Conservation (phyloP, 2,329 filamentous ascomycete species). For the Furcasterigmium furcatum region DNA sequence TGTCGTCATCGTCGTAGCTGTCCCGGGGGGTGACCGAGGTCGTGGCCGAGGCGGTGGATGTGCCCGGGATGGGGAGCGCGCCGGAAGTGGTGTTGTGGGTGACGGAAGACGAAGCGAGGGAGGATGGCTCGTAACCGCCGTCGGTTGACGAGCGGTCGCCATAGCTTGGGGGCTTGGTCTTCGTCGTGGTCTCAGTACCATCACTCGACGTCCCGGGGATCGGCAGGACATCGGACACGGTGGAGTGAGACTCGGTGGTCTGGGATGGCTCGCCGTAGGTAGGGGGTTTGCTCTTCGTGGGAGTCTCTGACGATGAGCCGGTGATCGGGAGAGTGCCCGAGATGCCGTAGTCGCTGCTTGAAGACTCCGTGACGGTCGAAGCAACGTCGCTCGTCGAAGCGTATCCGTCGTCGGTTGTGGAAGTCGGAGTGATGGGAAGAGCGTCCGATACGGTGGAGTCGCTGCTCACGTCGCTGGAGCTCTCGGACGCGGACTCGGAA, state of each 20-base stretch:
- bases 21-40: neutral
- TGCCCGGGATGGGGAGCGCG: neutral
- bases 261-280: neutral
- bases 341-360: neutral
- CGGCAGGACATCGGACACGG: slow-evolving; percentile 6
- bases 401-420: neutral
- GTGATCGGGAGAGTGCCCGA: slow-evolving; percentile 6
- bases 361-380: neutral
- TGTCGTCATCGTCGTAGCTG: neutral
- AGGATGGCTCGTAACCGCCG: neutral
- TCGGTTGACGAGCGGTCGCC: neutral
- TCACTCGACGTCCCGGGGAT: neutral
- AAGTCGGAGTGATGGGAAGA: neutral
- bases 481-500: neutral
- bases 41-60: neutral
- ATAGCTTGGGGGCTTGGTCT: neutral
- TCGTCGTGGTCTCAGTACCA: neutral
- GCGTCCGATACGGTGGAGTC: neutral
- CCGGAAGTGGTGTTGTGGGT: slow-evolving; percentile 3
- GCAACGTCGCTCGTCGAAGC: neutral
- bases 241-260: neutral
- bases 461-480: neutral
- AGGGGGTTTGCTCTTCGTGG: neutral
- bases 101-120: neutral
- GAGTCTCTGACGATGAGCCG: slow-evolving; percentile 2